Conservation (phyloP, 306 rosid species). For the Vachellia pachyceras region DNA sequence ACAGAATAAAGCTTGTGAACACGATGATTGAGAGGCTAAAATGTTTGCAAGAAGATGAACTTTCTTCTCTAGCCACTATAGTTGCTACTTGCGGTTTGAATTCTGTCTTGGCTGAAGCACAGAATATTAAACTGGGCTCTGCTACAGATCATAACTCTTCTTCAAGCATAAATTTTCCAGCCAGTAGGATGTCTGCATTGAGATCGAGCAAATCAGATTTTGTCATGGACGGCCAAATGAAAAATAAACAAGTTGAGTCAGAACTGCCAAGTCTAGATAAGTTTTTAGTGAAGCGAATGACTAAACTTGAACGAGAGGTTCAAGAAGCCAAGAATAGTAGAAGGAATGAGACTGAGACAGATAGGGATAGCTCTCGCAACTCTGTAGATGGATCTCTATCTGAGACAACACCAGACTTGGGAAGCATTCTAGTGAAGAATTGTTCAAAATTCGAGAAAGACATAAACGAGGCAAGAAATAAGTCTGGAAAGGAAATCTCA, state of each 20-base stretch:
- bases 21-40: constrained; percentile 85
- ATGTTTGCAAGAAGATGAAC: constrained; percentile 83
- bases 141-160: constrained; percentile 47
- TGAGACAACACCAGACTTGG: constrained; percentile 56
- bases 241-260: constrained; percentile 59
- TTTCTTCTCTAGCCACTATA: constrained; percentile 90
- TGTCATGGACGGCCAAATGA: constrained; percentile 46
- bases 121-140: constrained; percentile 59
- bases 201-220: constrained; percentile 47
- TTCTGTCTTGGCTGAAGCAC: constrained; percentile 82
- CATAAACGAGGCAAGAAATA: constrained; percentile 50
- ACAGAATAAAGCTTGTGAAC: constrained; percentile 60
- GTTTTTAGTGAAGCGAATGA: constrained; percentile 78
- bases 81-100: constrained; percentile 92
- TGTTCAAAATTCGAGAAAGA: constrained; percentile 58
- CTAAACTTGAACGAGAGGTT: constrained; percentile 87
- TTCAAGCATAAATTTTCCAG: constrained; percentile 40
- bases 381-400: constrained; percentile 39
- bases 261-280: constrained; percentile 91
- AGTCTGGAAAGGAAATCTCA: constrained; percentile 38
- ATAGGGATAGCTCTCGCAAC: constrained; percentile 39
- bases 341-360: constrained; percentile 50
- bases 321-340: constrained; percentile 73
- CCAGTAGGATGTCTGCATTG: constrained; percentile 55
- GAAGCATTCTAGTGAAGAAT: constrained; percentile 57